These are phyloP conservation scores for Entomortierella beljakovae DNA, from an alignment of 192 early-diverging fungal species.

Conservation along the genomic window DNA sequence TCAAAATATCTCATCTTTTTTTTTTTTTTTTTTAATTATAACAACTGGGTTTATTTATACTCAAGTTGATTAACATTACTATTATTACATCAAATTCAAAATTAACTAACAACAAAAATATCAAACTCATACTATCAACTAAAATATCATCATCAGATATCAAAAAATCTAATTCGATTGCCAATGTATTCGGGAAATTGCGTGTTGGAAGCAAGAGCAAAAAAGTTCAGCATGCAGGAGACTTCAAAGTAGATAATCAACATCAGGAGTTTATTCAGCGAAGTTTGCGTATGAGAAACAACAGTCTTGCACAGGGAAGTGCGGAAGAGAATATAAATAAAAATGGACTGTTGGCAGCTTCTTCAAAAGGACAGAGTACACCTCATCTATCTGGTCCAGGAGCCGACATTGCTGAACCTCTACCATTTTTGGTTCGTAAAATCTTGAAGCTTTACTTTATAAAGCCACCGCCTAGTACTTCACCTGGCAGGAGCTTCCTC, in stretches of 20 bases:
- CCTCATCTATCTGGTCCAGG: conserved; percentile 7
- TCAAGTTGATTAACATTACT: too few relatives aligned
- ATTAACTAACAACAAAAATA: too few relatives aligned
- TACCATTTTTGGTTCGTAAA: conserved; percentile 41
- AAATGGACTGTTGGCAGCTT: conserved; percentile 1
- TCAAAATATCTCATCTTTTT: too few relatives aligned
- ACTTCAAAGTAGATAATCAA: conserved; percentile 21
- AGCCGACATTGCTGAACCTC: not conserved
- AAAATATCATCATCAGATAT: too few relatives aligned
- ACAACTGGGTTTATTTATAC: too few relatives aligned
- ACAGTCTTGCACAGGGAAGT: not conserved
- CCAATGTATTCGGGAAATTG: conserved; percentile 29
- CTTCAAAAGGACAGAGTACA: conserved; percentile 5
- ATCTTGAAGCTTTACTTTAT: conserved; percentile 47
- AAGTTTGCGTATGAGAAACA: conserved; percentile 18
- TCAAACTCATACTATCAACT: too few relatives aligned
- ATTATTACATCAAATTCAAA: not conserved
- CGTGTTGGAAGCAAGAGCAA: conserved; percentile 26
- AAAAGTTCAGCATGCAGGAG: conserved; percentile 17
- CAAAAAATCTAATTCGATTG: conserved; percentile 24
- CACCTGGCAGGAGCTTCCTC: conserved; percentile 17
- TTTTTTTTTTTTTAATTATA: too few relatives aligned
- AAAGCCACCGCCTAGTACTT: conserved; percentile 29
- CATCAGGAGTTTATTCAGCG: conserved; percentile 28
- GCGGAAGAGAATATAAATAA: not conserved